Evolutionary conservation across 2,329 filamentous ascomycete genomes (phyloP), one percentile per base, ranked within the genome.

Genomic region (Talaromyces amestolkiae): DNA sequence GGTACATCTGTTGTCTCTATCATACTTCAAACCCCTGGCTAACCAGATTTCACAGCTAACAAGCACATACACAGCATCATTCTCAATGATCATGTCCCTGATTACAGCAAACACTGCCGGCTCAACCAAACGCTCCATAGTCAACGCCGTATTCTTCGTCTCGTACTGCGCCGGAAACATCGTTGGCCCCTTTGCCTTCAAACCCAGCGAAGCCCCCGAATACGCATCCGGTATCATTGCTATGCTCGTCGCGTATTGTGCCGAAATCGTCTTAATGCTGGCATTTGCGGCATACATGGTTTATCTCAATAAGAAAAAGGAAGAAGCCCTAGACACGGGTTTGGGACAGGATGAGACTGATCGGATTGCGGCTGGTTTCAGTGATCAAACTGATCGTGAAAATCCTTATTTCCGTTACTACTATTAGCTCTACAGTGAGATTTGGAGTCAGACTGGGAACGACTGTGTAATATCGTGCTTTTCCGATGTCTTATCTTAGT

Each of bases 161-260:
- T 13, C 33, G 7, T 58, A 66, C 54, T 56, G 63, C 37, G 61
- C 65, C 7, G 64, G 65, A 39, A 66, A 58, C 13, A 61, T 61
- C 22, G 61, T 63, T 22, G 65, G 61, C 3, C 61, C 62, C 2
- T 65, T 65, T 39, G 65, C 66, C 19, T 59, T 67, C 54, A 61
- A 56, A 47, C 35, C 51, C 13, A 24, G 13, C 17, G 63, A 67
- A 45, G 66, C 63, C n/a, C 63, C 66, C 4, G 35, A 45, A 31
- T 67, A 67, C 43, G 63, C 63, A 4, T 65, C 59, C 7, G 66
- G 66, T n/a, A 67, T 65, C 31, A 47, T 63, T 35, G 63, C 66
- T n/a, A 65, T 63, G 58, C 24, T 67, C 19, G 49, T 63, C 19
- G 60, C 65, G 10, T 66, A 66, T 31, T 64, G 54, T 61, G 65